These are phyloP conservation scores for Gracilaria domingensis DNA, from an alignment of 23 red algal genomes.

Conservation along the genomic window DNA sequence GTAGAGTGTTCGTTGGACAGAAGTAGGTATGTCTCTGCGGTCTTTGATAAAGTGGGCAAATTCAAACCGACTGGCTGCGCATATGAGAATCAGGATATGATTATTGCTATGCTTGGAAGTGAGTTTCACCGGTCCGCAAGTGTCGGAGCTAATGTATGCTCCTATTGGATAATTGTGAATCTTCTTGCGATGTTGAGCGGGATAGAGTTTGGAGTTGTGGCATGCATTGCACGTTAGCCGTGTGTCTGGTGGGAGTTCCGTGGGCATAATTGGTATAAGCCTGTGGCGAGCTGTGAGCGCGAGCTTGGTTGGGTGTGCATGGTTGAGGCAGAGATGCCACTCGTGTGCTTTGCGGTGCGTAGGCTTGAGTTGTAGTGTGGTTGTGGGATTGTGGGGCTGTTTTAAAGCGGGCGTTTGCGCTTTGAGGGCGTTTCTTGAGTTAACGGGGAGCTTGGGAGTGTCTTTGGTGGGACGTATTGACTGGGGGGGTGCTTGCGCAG, in stretches of 20 bases:
- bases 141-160: constrained; percentile 44
- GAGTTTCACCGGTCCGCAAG: neutral
- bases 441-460: too few relatives aligned
- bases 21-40: neutral
- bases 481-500: too few relatives aligned
- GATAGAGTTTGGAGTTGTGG: neutral
- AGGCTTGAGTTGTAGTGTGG: too few relatives aligned
- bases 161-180: neutral
- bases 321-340: neutral
- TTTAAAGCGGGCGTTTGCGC: too few relatives aligned
- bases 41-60: constrained; percentile 25
- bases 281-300: constrained; percentile 1
- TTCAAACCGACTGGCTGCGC: constrained; percentile 12
- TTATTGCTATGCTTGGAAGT: neutral
- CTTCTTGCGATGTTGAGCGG: neutral
- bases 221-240: constrained; percentile 1
- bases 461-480: too few relatives aligned
- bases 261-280: neutral
- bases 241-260: neutral
- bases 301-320: neutral
- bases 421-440: too few relatives aligned
- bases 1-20: neutral
- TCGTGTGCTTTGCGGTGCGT: neutral
- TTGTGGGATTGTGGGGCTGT: too few relatives aligned
- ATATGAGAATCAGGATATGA: constrained; percentile 2